Conservation (phyloP, 2,329 filamentous ascomycete genomes). For the Nemania sp. region DNA sequence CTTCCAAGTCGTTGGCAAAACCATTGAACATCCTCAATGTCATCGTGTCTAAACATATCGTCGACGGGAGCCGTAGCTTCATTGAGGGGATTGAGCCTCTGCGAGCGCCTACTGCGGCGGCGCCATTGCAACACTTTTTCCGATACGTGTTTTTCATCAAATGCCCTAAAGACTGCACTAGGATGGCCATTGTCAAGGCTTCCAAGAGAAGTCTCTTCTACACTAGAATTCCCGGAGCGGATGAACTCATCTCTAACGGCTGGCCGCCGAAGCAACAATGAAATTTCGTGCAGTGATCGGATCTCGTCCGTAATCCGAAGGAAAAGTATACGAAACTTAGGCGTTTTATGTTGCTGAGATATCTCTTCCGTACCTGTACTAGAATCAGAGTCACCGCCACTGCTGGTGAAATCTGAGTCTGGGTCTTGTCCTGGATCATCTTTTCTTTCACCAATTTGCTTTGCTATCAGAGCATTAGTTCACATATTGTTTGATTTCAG, state of each 20-base stretch:
- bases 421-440: neutral
- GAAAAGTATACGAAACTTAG: conserved; percentile 1
- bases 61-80: neutral
- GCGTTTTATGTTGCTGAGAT: neutral
- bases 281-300: conserved; percentile 5
- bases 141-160: neutral
- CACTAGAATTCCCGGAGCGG: neutral
- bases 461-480: neutral
- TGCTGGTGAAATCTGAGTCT: conserved; percentile 5
- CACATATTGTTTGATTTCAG: no score
- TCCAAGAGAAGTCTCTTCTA: neutral
- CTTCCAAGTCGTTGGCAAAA: conserved; percentile 7
- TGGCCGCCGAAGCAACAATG: conserved; percentile 2
- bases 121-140: conserved; percentile 9
- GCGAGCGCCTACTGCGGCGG: neutral
- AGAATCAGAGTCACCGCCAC: conserved; percentile 7
- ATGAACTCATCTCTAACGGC: conserved; percentile 5
- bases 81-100: neutral
- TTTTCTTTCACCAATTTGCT: neutral
- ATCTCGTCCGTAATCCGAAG: conserved; percentile 1
- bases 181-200: neutral
- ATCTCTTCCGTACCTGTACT: conserved; percentile 7
- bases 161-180: neutral
- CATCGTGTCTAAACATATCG: neutral
- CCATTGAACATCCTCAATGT: neutral